phyloP scores from a whole-genome alignment of 2,329 filamentous ascomycete genomes.

The Graphiopsis chlorocephala region DNA sequence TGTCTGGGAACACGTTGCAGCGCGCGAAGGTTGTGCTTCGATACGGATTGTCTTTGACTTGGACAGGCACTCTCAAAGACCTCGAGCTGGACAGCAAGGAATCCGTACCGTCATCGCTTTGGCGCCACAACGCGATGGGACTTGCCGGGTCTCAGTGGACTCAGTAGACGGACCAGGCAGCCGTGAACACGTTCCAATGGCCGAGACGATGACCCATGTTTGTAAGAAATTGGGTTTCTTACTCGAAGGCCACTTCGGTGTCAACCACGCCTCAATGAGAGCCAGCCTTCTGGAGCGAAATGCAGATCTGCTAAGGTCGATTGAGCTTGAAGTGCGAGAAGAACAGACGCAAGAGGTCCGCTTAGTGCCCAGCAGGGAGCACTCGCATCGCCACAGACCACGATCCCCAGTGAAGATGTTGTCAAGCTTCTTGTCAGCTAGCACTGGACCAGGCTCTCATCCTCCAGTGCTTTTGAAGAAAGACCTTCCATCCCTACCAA shows the following conservation, averaged over 20 bases:
- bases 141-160: constrained; percentile 56
- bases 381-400: constrained; percentile 44
- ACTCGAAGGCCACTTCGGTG: constrained; percentile 59
- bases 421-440: constrained; percentile 67
- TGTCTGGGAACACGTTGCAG: constrained; percentile 59
- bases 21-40: constrained; percentile 62
- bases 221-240: constrained; percentile 28
- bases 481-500: constrained; percentile 28
- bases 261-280: constrained; percentile 62
- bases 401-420: constrained; percentile 89
- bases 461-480: constrained; percentile 28
- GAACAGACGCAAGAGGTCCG: constrained; percentile 39
- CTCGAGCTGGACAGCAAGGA: constrained; percentile 49
- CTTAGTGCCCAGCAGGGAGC: constrained; percentile 16
- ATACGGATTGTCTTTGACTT: constrained; percentile 63
- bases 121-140: constrained; percentile 51
- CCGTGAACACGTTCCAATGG: constrained; percentile 68
- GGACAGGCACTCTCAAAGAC: constrained; percentile 31
- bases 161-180: constrained; percentile 70
- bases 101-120: constrained; percentile 70
- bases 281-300: constrained; percentile 73
- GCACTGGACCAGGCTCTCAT: constrained; percentile 50
- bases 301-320: constrained; percentile 69
- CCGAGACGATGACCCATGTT: constrained; percentile 61
- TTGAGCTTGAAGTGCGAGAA: constrained; percentile 46